phyloP scores from a whole-genome alignment of 2,329 filamentous ascomycete species.

The Juglanconis sp. region DNA sequence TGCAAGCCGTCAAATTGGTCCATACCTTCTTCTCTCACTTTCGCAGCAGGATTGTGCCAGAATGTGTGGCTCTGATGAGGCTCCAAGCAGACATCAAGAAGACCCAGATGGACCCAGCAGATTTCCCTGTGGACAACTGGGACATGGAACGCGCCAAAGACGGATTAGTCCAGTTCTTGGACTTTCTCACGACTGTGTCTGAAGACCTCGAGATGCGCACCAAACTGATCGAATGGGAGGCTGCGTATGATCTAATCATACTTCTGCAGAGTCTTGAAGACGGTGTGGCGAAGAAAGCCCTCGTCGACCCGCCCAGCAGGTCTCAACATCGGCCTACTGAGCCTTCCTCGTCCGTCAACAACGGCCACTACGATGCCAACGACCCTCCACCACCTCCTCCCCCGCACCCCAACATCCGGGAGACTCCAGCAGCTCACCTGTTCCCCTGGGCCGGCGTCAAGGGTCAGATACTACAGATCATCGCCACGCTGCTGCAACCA shows the following conservation, averaged over 20 bases:
- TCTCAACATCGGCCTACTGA: constrained; percentile 34
- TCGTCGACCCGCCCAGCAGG: constrained; percentile 46
- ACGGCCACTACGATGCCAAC: constrained; percentile 29
- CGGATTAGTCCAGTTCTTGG: constrained; percentile 88
- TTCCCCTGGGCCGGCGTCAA: constrained; percentile 76
- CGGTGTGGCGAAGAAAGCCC: constrained; percentile 78
- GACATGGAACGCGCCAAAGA: constrained; percentile 97
- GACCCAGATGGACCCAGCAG: constrained; percentile 70
- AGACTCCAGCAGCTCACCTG: constrained; percentile 46
- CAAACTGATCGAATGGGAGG: constrained; percentile 87
- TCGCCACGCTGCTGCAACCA: constrained; percentile 86
- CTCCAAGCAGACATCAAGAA: constrained; percentile 86
- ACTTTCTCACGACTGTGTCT: constrained; percentile 86
- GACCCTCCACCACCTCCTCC: constrained; percentile 41
- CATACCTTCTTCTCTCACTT: constrained; percentile 94
- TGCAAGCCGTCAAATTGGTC: constrained; percentile 60
- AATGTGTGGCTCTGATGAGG: constrained; percentile 91
- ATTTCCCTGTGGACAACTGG: constrained; percentile 94
- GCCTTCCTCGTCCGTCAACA: constrained; percentile 30
- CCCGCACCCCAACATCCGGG: constrained; percentile 50
- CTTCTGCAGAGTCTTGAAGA: constrained; percentile 83
- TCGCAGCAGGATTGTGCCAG: constrained; percentile 85
- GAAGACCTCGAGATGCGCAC: constrained; percentile 80
- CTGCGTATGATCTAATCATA: constrained; percentile 82
- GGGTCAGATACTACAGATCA: constrained; percentile 84